Conservation (phyloP, 345 rosid species). For the Psidium friedrichsthalianum region DNA sequence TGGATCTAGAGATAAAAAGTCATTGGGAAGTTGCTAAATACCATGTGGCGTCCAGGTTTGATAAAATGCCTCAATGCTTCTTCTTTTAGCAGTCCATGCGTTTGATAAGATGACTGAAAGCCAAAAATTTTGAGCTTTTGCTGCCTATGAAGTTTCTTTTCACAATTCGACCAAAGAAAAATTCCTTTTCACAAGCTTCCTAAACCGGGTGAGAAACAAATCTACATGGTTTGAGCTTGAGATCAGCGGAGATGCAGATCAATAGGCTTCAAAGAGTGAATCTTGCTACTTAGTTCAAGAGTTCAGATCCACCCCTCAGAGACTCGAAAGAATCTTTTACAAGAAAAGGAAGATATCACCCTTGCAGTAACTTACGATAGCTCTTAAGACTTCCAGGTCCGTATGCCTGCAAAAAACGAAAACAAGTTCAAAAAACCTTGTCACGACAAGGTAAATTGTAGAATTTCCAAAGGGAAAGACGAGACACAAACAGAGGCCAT, state of each 20-base stretch:
- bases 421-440: not conserved
- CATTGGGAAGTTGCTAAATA: not conserved
- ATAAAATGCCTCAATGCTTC: not conserved
- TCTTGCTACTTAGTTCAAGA: not conserved
- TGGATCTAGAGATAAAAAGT: not conserved
- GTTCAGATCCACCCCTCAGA: not conserved
- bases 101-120: not conserved
- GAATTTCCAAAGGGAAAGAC: not conserved
- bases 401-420: constrained; percentile 8
- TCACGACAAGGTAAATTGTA: not conserved
- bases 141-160: not conserved
- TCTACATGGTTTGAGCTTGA: not conserved
- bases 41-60: not conserved
- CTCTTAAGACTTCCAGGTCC: constrained; percentile 41
- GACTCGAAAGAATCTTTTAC: not conserved
- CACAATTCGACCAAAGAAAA: not conserved
- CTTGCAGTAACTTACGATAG: constrained; percentile 24
- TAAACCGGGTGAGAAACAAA: not conserved
- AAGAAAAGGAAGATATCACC: not conserved
- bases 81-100: not conserved
- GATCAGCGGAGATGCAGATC: not conserved
- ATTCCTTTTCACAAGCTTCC: not conserved
- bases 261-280: not conserved
- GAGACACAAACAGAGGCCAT: not conserved
- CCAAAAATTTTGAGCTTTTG: not conserved